A percentile compares a stretch with the other conserved stretches of the same genome.
Conservation (phyloP, 129 eudicot species). For the sunflower (Helianthus annuus) region HanXRQr2.0-SUNRISE NC_035449.2:141596737-141597236, state of each 20-base stretch:
- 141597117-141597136: neutral
- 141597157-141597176: constrained; percentile 14
- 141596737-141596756: too few species aligned
- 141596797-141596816: too few species aligned
- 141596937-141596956: neutral
- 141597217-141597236: constrained; percentile 12
- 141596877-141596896: too few species aligned
- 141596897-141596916: too few species aligned
- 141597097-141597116: neutral
- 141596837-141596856: too few species aligned
- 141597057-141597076: neutral
- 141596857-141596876: too few species aligned
- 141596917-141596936: neutral
- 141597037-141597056: neutral
- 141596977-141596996: neutral
- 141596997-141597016: neutral
- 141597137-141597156: constrained; percentile 17
- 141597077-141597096: neutral
- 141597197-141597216: constrained; percentile 18
- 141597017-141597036: neutral
- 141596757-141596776: too few species aligned
- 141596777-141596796: too few species aligned
- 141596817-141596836: too few species aligned
- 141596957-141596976: neutral
- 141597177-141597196: constrained; percentile 12